phyloP scores from a whole-genome alignment of 768 basidiomycete species.

The Asterophora lycoperdoides region DNA sequence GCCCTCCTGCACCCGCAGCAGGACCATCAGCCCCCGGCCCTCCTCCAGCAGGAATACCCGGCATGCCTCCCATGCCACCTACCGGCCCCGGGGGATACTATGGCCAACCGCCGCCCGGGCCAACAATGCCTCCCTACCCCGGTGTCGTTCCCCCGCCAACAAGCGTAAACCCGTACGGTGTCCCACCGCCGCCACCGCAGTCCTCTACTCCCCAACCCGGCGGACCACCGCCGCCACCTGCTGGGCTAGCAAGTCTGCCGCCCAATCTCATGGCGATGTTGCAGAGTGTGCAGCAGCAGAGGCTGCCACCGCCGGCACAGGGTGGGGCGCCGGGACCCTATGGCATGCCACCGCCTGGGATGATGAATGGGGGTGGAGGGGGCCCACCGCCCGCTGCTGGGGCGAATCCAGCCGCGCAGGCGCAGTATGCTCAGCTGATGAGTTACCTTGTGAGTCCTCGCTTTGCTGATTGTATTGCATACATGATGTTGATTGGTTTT shows the following conservation, averaged over 20 bases:
- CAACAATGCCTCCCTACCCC: slow-evolving; percentile 31
- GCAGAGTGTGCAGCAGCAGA: slow-evolving; percentile 49
- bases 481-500: background rate
- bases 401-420: slow-evolving; percentile 37
- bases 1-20: slow-evolving; percentile 25
- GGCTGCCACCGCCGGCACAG: slow-evolving; percentile 28
- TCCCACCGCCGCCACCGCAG: slow-evolving; percentile 14
- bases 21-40: slow-evolving; percentile 33
- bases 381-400: slow-evolving; percentile 30
- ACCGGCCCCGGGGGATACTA: slow-evolving; percentile 37
- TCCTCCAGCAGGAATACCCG: slow-evolving; percentile 22
- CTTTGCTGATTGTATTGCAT: background rate
- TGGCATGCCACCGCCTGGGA: slow-evolving; percentile 36
- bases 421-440: slow-evolving; percentile 65
- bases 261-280: slow-evolving; percentile 68
- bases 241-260: slow-evolving; percentile 44
- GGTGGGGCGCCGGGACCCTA: slow-evolving; percentile 25
- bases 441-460: slow-evolving; percentile 56
- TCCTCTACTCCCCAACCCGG: slow-evolving; percentile 23
- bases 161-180: background rate
- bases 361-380: slow-evolving; percentile 38
- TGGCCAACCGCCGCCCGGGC: slow-evolving; percentile 29
- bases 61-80: slow-evolving; percentile 35
- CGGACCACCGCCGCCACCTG: slow-evolving; percentile 25
- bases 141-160: slow-evolving; percentile 27